Evolutionary conservation across 2,329 filamentous ascomycete species (phyloP).

Genomic region (Epichloe baconii): DNA sequence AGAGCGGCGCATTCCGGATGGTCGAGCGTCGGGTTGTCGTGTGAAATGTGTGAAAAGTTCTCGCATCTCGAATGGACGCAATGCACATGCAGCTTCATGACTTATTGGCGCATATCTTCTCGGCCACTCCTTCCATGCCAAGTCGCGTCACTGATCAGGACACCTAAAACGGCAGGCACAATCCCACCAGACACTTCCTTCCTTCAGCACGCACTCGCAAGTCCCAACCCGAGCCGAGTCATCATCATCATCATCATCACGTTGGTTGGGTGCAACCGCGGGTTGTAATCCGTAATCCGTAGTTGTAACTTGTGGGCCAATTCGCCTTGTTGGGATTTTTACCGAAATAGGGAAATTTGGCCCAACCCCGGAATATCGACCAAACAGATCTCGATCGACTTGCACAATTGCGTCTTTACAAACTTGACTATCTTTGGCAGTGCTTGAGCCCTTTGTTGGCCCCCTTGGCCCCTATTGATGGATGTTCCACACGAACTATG

Average conservation of each 20-base stretch:
- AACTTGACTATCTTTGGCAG: background rate
- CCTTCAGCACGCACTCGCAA: background rate
- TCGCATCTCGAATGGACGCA: too few species aligned
- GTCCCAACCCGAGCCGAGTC: background rate
- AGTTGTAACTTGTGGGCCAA: background rate
- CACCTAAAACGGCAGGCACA: background rate
- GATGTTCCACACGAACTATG: background rate
- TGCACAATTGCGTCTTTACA: background rate
- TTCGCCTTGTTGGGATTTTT: background rate
- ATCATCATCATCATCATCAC: background rate
- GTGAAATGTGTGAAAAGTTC: too few species aligned
- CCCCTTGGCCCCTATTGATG: background rate
- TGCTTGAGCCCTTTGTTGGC: too few species aligned
- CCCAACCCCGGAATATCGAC: background rate
- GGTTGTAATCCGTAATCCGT: background rate
- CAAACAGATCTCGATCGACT: background rate
- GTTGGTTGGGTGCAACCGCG: background rate
- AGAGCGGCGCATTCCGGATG: too few species aligned
- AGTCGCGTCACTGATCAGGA: too few species aligned
- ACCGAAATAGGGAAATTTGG: conserved; percentile 3
- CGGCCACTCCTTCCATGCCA: background rate
- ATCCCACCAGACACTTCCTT: background rate
- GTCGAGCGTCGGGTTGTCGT: too few species aligned
- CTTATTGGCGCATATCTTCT: too few species aligned
- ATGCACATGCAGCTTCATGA: too few species aligned